A percentile compares a stretch with the other conserved stretches of the same genome.
Conservation (phyloP, 495 filamentous ascomycete genomes). For the Apiosordaria backusii region DNA sequence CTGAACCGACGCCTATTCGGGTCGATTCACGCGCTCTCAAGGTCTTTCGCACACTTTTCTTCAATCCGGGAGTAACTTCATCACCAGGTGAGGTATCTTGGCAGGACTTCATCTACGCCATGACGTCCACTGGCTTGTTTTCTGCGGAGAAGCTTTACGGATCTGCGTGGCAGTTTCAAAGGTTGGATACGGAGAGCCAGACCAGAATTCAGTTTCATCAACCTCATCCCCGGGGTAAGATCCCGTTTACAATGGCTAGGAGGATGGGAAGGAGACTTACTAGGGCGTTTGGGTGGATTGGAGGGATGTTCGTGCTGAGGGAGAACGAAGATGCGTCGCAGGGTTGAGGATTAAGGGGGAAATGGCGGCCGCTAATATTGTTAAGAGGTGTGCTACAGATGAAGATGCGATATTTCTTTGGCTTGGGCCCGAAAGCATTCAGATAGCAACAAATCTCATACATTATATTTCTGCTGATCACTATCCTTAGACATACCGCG, state of each 20-base stretch:
- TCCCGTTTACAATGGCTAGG: constrained; percentile 31
- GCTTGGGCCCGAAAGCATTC: too few relatives aligned
- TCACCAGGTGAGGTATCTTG: constrained; percentile 44
- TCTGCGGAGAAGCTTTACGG: constrained; percentile 49
- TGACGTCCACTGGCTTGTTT: constrained; percentile 45
- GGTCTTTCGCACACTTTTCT: constrained; percentile 29
- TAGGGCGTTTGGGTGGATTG: constrained; percentile 22
- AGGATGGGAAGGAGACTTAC: constrained; percentile 17
- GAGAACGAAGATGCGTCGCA: too few relatives aligned
- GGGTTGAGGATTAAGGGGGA: too few relatives aligned
- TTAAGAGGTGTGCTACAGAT: too few relatives aligned
- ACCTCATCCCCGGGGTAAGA: constrained; percentile 44
- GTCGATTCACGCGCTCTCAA: constrained; percentile 41
- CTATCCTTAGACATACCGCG: too few relatives aligned
- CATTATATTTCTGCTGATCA: too few relatives aligned
- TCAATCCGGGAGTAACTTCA: constrained; percentile 18
- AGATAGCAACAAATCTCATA: too few relatives aligned
- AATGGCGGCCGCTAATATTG: too few relatives aligned
- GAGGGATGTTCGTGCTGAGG: constrained; percentile 19
- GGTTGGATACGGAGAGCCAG: constrained; percentile 33
- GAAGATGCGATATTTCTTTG: too few relatives aligned
- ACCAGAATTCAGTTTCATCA: constrained; percentile 51
- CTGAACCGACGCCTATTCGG: constrained; percentile 30
- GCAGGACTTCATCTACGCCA: constrained; percentile 53
- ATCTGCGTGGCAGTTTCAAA: constrained; percentile 51